These are phyloP conservation scores for Colletotrichum karsti DNA, from an alignment of 2,329 filamentous ascomycete species.

Conservation along the genomic window DNA sequence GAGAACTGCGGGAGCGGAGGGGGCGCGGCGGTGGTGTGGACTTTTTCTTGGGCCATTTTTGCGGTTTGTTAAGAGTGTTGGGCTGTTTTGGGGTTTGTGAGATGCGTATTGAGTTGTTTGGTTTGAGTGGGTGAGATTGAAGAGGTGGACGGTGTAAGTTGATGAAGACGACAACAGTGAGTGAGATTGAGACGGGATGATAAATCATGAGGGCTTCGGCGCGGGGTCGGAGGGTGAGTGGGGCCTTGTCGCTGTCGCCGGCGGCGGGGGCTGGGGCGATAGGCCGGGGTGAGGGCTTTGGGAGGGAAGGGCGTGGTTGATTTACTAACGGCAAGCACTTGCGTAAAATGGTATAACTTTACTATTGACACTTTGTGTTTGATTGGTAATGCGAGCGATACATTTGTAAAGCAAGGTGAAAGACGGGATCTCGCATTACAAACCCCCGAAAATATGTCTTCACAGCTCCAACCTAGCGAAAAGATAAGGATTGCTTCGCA, in stretches of 20 bases:
- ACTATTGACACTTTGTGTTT: too few species aligned
- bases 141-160: not conserved
- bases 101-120: accelerated
- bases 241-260: not conserved
- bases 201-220: slow-evolving; percentile 7
- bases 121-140: not conserved
- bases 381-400: too few species aligned
- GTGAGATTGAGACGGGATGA: not conserved
- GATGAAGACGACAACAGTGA: not conserved
- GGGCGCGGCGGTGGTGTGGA: slow-evolving; percentile 35
- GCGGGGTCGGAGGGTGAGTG: slow-evolving; percentile 17
- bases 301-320: not conserved
- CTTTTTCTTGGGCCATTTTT: slow-evolving; percentile 24
- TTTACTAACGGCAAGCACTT: too few species aligned
- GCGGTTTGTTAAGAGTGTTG: not conserved
- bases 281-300: not conserved
- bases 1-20: slow-evolving; percentile 63
- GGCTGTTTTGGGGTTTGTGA: accelerated
- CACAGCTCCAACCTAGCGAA: too few species aligned
- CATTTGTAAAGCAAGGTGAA: too few species aligned
- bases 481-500: too few species aligned
- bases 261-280: not conserved
- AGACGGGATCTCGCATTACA: too few species aligned
- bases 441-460: too few species aligned
- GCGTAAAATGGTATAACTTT: too few species aligned